Evolutionary conservation across 1,284 basidiomycete genomes (phyloP).

Genomic region (Ustilago bromivora): DNA sequence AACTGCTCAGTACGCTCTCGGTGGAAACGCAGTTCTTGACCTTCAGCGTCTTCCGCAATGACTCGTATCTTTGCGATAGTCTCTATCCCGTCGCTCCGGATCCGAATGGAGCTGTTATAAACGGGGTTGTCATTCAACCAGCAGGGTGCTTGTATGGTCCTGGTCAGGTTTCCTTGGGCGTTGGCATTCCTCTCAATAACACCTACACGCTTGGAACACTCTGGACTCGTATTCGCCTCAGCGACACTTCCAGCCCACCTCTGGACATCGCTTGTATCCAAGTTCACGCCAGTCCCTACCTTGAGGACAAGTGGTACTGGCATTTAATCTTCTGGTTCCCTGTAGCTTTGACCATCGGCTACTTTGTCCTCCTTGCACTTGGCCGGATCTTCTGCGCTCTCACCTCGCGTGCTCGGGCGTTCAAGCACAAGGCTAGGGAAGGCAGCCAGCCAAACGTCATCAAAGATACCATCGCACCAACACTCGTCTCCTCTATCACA

Average conservation of each 20-base stretch:
- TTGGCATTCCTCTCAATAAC: constrained; percentile 78
- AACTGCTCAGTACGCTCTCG: constrained; percentile 53
- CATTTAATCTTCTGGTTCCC: constrained; percentile 84
- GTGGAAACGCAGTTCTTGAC: constrained; percentile 58
- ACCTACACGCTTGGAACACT: constrained; percentile 84
- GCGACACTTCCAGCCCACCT: constrained; percentile 80
- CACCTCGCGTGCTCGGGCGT: constrained; percentile 43
- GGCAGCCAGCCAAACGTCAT: constrained; percentile 58
- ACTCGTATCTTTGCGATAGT: constrained; percentile 62
- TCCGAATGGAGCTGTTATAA: constrained; percentile 45
- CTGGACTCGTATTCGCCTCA: constrained; percentile 83
- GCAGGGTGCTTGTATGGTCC: constrained; percentile 61
- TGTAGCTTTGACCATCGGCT: constrained; percentile 80
- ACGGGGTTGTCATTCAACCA: constrained; percentile 37
- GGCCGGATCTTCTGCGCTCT: constrained; percentile 74
- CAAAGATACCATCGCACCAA: constrained; percentile 57
- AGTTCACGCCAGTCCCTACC: constrained; percentile 81
- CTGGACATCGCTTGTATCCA: constrained; percentile 84
- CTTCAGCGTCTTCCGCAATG: constrained; percentile 58
- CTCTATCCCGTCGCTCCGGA: constrained; percentile 55
- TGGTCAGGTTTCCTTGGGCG: constrained; percentile 84
- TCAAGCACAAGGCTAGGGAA: constrained; percentile 61
- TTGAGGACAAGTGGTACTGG: constrained; percentile 77
- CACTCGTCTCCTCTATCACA: constrained; percentile 83
- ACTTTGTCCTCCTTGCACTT: constrained; percentile 82